Evolutionary conservation across 495 filamentous ascomycete species (phyloP), one percentile per base, ranked within the genome.

Genomic region (Sporormia fimetaria): DNA sequence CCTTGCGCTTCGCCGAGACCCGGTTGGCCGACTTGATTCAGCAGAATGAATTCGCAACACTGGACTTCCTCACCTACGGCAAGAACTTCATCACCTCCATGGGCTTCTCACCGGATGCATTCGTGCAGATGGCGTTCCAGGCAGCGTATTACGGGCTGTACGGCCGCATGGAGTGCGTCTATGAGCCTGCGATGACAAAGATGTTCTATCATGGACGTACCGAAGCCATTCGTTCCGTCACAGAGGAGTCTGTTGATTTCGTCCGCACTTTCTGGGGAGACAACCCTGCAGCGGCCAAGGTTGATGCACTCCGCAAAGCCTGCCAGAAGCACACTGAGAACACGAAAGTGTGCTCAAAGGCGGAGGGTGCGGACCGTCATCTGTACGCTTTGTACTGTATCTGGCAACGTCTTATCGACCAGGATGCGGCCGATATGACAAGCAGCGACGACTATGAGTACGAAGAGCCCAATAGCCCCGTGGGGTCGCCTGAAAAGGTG

Each of bases 141-240:
- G 90, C 90, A 20, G 90, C 92, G 10, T 96, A 98, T 66, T 98
- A 96, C 55, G 90, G 92, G 21, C 75, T 98, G 22, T 98, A 98
- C 52, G 90, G 90, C 4, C 75, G 85, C 3, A 70, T 94, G 4
- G 90, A 96, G 62, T 92, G 83, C 56, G 88, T 83, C 2, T 98
- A 98, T 59, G 90, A 98, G 62, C 92, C 90, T 11, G 87, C 90
- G 20, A 98, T 98, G 90, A 98, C 90, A 11, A 98, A 98, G 62
- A 62, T 76, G 37, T 98, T 75, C 62, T 73, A 92, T 23, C 90
- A 96, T 51, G 90, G 90, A 8, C 80, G 90, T 16, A 98, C 90
- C 1, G 90, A 98, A 63, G 90, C 90, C 6, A 79, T 98, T 40
- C 75, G 90, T 17, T 75, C 85, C 1, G 87, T 95, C 1, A 83